Evolutionary conservation across 495 filamentous ascomycete species (phyloP).

Genomic region (Hypoxylon lienhwacheense): DNA sequence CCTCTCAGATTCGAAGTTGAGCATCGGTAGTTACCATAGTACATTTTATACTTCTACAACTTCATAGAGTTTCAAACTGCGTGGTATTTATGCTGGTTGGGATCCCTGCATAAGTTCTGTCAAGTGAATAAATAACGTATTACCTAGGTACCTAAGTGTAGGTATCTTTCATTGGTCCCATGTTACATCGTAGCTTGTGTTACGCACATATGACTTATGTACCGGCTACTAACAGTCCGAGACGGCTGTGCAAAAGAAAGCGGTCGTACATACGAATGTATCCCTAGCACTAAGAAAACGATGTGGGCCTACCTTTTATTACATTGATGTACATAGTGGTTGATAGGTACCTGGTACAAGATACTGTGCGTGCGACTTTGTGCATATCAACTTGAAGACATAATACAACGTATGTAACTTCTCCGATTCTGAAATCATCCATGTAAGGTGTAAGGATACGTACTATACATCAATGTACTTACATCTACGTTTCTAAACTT

Average conservation of each 20-base stretch:
- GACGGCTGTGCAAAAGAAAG: conserved; percentile 31
- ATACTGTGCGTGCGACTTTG: background rate
- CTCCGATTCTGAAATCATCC: too few relatives aligned
- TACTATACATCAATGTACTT: too few relatives aligned
- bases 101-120: conserved; percentile 12
- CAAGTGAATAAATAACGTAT: conserved; percentile 14
- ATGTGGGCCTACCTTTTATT: conserved; percentile 10
- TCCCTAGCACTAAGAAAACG: too few relatives aligned
- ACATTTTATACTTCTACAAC: too few relatives aligned
- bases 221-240: conserved; percentile 15
- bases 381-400: too few relatives aligned
- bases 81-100: conserved; percentile 9
- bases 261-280: conserved; percentile 24
- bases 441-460: too few relatives aligned
- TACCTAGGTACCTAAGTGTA: too few relatives aligned
- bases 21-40: too few relatives aligned
- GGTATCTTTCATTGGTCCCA: conserved; percentile 7
- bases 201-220: conserved; percentile 5
- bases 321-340: background rate
- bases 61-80: too few relatives aligned
- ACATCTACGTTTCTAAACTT: too few relatives aligned
- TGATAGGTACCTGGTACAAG: background rate
- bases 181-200: conserved; percentile 1
- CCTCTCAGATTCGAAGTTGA: too few relatives aligned
- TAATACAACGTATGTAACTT: too few relatives aligned